These are phyloP conservation scores for Rhizopogon vesiculosus DNA, from an alignment of 768 basidiomycete species.

Conservation along the genomic window DNA sequence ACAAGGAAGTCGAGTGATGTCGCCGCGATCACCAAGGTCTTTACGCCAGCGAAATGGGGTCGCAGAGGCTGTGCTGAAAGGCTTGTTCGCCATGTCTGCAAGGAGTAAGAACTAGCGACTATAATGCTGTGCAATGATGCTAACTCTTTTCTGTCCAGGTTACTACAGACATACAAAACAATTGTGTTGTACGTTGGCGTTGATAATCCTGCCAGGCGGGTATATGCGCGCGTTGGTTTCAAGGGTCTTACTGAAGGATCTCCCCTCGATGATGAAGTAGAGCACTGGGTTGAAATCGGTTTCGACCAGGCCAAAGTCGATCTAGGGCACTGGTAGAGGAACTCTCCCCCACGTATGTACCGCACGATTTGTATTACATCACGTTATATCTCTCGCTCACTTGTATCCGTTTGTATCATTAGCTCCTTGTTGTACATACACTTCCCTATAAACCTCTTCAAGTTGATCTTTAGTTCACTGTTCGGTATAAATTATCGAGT, in stretches of 20 bases:
- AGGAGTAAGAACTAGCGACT: constrained; percentile 26
- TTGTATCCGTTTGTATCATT: background rate
- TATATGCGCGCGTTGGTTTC: constrained; percentile 54
- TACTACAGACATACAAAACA: constrained; percentile 36
- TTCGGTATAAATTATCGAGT: background rate
- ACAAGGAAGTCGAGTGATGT: constrained; percentile 47
- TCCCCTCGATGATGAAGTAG: constrained; percentile 34
- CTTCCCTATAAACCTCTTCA: background rate
- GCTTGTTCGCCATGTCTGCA: constrained; percentile 44
- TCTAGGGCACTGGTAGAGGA: constrained; percentile 63
- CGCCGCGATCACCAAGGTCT: constrained; percentile 56
- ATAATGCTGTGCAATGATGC: background rate
- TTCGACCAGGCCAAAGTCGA: constrained; percentile 39
- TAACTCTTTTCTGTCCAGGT: constrained; percentile 24
- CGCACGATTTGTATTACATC: background rate
- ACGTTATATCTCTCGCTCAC: background rate
- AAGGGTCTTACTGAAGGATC: constrained; percentile 35
- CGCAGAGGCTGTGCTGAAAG: constrained; percentile 46
- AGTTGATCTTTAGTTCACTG: background rate
- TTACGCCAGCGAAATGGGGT: constrained; percentile 42
- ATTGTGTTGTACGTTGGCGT: constrained; percentile 54
- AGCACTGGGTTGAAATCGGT: constrained; percentile 51
- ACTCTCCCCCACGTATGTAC: too few relatives aligned
- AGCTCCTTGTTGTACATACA: background rate
- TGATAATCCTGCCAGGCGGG: constrained; percentile 43